Percentiles rank a stretch among this genome's conserved stretches.
These are phyloP conservation scores for Acrocalymma vagum DNA, from an alignment of 2,329 filamentous ascomycete species.

Conservation along the genomic window DNA sequence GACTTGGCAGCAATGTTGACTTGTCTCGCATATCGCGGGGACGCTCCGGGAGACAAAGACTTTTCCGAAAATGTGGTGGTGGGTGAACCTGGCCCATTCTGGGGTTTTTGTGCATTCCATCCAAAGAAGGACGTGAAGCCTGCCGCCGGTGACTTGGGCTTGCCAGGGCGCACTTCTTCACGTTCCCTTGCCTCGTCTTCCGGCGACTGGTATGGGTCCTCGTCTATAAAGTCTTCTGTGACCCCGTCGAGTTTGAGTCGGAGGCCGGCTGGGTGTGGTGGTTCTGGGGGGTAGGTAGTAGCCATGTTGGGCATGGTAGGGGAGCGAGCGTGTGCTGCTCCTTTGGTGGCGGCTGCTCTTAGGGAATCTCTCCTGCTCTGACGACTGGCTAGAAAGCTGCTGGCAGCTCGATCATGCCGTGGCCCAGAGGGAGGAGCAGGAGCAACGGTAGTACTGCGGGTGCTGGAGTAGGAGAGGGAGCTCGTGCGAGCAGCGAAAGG, in stretches of 20 bases:
- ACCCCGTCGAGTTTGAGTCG: slow-evolving; percentile 47
- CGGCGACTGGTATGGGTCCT: slow-evolving; percentile 39
- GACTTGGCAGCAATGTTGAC: slow-evolving; percentile 38
- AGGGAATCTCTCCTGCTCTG: slow-evolving; percentile 35
- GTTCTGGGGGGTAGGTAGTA: slow-evolving; percentile 36
- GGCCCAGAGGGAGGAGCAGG: slow-evolving; percentile 25
- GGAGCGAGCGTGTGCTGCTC: slow-evolving; percentile 36
- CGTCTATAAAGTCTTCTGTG: slow-evolving; percentile 46
- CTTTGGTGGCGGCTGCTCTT: slow-evolving; percentile 26
- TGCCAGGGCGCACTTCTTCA: slow-evolving; percentile 31
- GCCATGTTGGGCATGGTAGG: slow-evolving; percentile 51
- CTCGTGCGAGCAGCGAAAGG: slow-evolving; percentile 31
- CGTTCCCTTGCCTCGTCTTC: slow-evolving; percentile 33
- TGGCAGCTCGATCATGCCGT: slow-evolving; percentile 47
- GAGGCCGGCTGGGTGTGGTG: slow-evolving; percentile 36
- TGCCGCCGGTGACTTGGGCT: slow-evolving; percentile 55
- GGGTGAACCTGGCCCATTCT: slow-evolving; percentile 63
- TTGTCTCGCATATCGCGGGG: slow-evolving; percentile 54
- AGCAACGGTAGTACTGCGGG: slow-evolving; percentile 7
- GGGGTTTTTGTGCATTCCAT: slow-evolving; percentile 66
- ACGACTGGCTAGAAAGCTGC: slow-evolving; percentile 40
- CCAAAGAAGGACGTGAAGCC: slow-evolving; percentile 74
- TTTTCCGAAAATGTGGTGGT: slow-evolving; percentile 70
- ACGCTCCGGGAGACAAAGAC: slow-evolving; percentile 66
- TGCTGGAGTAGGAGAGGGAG: slow-evolving; percentile 25